Evolutionary conservation across 169 alveolate species (phyloP), one percentile per base, ranked within the genome.

Genomic region (Cryptosporidium meleagridis): DNA sequence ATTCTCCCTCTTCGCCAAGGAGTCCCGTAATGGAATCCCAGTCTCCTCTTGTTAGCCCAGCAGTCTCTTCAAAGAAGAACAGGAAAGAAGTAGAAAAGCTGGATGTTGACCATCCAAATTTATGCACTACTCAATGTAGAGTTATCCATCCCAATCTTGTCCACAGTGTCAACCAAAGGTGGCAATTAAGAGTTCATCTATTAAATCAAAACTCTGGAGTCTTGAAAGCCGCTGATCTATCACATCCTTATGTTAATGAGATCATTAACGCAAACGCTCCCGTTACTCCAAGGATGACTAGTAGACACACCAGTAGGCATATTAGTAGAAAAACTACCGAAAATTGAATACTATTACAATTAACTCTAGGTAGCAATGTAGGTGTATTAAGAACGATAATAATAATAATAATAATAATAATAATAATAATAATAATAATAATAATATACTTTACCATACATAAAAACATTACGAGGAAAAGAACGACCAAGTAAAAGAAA

Each of bases 41-140:
- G 23, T 80, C 89, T 44, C 89, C 89, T 35, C 59, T 80, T 21
- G 75, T 80, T 16, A 80, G 89, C 39, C 89, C 89, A 44, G 89
- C 44, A 26, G 52, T 80, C 8, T 61, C 89, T n/a, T 37, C 58
- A 1, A 80, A 65, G 18, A 80, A 62, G 45, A 65, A 35, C 21
- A 37, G 89, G 14, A 80, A 80, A 5, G 80, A 80, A 18, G 16
- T 80, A 14, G 89, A 80, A 44, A 80, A 80, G 14, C 8, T 62
- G 39, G 73, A 41, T 14, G 65, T 59, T 41, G 80, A 59, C 10
- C 89, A 80, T 39, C 89, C 89, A 37, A 80, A 80, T 59, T 51
- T 80, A 12, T 80, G 89, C 51, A 80, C 89, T 14, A 80, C 75
- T 9, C 89, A 80, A 21, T 29, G 62, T n/a, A 59, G 89, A 12